These are phyloP conservation scores for Zychaea mexicana DNA, from an alignment of 371 early-diverging fungal genomes.

Conservation along the genomic window DNA sequence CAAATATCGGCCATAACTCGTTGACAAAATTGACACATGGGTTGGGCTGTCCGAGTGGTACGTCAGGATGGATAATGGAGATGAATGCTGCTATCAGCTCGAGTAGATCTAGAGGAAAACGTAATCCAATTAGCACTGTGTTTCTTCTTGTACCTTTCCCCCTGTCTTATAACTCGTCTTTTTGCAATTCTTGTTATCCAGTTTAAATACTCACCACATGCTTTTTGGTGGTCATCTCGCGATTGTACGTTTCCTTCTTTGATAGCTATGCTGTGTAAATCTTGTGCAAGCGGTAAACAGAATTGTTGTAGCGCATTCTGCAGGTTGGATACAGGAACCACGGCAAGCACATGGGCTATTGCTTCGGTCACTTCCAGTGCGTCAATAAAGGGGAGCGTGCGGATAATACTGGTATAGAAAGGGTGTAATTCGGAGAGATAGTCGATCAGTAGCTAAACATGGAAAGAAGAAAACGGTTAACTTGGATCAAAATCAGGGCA, in stretches of 20 bases:
- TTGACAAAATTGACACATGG: slow-evolving; percentile 75
- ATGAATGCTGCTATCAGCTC: slow-evolving; percentile 61
- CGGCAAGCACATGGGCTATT: slow-evolving; percentile 84
- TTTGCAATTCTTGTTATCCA: not conserved
- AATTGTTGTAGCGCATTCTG: slow-evolving; percentile 77
- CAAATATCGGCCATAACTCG: slow-evolving; percentile 81
- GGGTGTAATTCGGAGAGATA: slow-evolving; percentile 76
- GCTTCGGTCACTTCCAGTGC: slow-evolving; percentile 85
- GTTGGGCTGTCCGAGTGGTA: slow-evolving; percentile 55
- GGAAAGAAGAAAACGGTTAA: not conserved
- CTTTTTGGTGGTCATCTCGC: slow-evolving; percentile 29
- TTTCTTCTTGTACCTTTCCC: too few species aligned
- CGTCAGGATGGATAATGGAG: slow-evolving; percentile 52
- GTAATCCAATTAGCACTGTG: not conserved
- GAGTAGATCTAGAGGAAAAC: slow-evolving; percentile 31
- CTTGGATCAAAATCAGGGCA: too few species aligned
- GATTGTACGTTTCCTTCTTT: slow-evolving; percentile 31
- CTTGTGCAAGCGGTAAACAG: slow-evolving; percentile 81
- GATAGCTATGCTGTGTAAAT: slow-evolving; percentile 48
- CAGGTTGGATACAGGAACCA: slow-evolving; percentile 65
- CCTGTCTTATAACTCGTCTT: not conserved
- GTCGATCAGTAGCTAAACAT: slow-evolving; percentile 60
- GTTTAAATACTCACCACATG: not conserved
- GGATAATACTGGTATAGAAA: slow-evolving; percentile 72
- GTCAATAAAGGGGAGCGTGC: slow-evolving; percentile 71